Evolutionary conservation across 352 stramenopile species (phyloP).

Genomic region (Phytophthora pisi): DNA sequence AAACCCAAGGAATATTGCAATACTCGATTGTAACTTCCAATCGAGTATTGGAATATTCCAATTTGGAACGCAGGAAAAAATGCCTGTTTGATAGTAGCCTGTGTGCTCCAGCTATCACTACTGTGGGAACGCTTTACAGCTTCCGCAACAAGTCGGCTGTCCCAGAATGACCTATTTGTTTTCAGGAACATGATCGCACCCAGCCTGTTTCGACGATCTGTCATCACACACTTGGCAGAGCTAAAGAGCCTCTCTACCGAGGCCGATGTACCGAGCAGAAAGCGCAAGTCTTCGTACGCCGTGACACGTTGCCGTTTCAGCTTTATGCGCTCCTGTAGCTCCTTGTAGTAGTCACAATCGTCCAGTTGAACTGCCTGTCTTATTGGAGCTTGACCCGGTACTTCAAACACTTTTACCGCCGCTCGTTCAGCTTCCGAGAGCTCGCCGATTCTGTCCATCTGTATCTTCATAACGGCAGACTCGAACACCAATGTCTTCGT

Average conservation of each 20-base stretch:
- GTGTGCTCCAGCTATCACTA: too few relatives aligned
- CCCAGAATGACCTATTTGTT: background rate
- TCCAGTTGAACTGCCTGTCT: background rate
- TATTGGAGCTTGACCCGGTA: background rate
- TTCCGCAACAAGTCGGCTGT: too few relatives aligned
- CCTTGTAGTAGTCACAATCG: background rate
- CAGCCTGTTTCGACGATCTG: background rate
- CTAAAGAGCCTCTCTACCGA: background rate
- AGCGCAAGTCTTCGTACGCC: too few relatives aligned
- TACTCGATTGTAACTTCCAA: background rate
- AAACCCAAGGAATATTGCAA: background rate
- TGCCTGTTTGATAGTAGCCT: background rate
- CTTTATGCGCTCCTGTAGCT: background rate
- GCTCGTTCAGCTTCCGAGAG: background rate
- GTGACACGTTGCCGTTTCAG: background rate
- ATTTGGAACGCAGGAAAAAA: background rate
- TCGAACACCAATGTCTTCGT: background rate
- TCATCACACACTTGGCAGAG: background rate
- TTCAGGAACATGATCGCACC: background rate
- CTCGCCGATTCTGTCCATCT: background rate
- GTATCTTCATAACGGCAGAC: background rate
- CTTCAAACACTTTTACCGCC: background rate
- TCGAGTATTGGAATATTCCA: background rate
- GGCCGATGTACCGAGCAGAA: background rate
- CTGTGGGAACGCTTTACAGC: background rate